Conservation (phyloP, 2,329 filamentous ascomycete species). For the Sclerotinia sclerotiorum region DNA sequence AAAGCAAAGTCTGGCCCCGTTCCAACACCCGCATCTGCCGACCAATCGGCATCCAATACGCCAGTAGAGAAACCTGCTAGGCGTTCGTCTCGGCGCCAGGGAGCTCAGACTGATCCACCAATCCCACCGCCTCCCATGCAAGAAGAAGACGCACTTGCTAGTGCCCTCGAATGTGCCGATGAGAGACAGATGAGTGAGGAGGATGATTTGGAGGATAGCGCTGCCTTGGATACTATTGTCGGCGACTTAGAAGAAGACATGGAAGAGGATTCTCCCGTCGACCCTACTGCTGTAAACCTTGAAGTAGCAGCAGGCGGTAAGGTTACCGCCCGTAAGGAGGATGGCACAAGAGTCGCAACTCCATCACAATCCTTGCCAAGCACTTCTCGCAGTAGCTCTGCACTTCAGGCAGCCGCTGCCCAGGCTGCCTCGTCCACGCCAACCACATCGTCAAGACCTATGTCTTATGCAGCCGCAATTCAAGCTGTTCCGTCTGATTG, state of each 20-base stretch:
- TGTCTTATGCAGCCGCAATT: constrained; percentile 83
- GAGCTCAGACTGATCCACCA: constrained; percentile 53
- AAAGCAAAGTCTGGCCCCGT: constrained; percentile 50
- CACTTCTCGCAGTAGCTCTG: constrained; percentile 45
- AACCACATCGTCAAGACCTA: constrained; percentile 58
- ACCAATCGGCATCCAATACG: constrained; percentile 43
- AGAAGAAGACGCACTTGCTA: constrained; percentile 62
- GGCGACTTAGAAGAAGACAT: constrained; percentile 86
- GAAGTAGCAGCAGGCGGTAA: constrained; percentile 85
- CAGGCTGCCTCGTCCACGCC: constrained; percentile 44
- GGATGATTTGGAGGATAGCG: constrained; percentile 62
- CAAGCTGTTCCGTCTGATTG: constrained; percentile 84
- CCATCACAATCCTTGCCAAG: constrained; percentile 62
- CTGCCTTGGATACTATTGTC: constrained; percentile 81
- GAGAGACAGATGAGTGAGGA: constrained; percentile 81
- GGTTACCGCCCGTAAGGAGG: constrained; percentile 87
- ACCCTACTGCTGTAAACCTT: constrained; percentile 86
- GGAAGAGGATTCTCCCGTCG: constrained; percentile 68
- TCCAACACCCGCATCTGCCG: constrained; percentile 45
- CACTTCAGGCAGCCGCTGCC: constrained; percentile 43
- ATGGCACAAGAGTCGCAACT: constrained; percentile 82
- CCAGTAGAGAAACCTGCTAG: constrained; percentile 61
- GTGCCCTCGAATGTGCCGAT: constrained; percentile 86
- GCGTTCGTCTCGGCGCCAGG: constrained; percentile 62
- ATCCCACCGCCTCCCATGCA: constrained; percentile 53